Evolutionary conservation across 1,284 basidiomycete genomes (phyloP).

Genomic region (Ustilago cynodontis): DNA sequence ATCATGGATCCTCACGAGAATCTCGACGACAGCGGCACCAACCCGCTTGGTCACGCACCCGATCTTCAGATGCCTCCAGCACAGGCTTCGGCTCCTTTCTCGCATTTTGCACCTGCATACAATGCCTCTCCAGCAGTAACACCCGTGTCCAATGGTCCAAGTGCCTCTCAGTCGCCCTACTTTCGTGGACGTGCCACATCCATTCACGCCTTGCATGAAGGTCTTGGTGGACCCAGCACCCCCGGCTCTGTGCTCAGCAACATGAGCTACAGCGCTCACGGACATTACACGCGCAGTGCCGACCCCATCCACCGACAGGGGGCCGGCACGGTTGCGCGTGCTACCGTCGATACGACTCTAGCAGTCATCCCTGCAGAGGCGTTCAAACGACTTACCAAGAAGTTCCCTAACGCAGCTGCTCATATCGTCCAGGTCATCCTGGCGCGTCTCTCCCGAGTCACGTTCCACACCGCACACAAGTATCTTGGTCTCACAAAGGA

Average conservation of each 20-base stretch:
- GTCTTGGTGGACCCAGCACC: constrained; percentile 40
- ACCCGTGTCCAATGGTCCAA: constrained; percentile 17
- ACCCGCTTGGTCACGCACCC: constrained; percentile 35
- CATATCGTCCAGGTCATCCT: constrained; percentile 98
- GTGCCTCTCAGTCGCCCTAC: constrained; percentile 30
- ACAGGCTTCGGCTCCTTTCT: constrained; percentile 57
- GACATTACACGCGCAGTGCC: constrained; percentile 13
- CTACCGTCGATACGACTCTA: constrained; percentile 91
- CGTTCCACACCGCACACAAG: constrained; percentile 92
- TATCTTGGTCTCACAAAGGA: constrained; percentile 96
- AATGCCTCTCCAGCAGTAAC: constrained; percentile 29
- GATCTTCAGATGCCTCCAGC: constrained; percentile 61
- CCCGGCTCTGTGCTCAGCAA: constrained; percentile 59
- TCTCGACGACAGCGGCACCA: constrained; percentile 19
- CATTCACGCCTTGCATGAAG: constrained; percentile 33
- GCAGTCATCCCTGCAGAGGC: constrained; percentile 99
- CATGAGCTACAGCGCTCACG: constrained; percentile 46
- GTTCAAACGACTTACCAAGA: constrained; percentile 88
- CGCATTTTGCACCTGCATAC: constrained; percentile 43
- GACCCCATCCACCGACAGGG: constrained; percentile 40
- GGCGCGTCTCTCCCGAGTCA: constrained; percentile 94
- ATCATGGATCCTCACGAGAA: constrained; percentile 34
- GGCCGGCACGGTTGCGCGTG: constrained; percentile 78
- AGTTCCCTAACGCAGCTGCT: constrained; percentile 95
- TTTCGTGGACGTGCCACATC: constrained; percentile 38